phyloP scores from a whole-genome alignment of 2,329 filamentous ascomycete species.

The Exophiala spinifera region DNA sequence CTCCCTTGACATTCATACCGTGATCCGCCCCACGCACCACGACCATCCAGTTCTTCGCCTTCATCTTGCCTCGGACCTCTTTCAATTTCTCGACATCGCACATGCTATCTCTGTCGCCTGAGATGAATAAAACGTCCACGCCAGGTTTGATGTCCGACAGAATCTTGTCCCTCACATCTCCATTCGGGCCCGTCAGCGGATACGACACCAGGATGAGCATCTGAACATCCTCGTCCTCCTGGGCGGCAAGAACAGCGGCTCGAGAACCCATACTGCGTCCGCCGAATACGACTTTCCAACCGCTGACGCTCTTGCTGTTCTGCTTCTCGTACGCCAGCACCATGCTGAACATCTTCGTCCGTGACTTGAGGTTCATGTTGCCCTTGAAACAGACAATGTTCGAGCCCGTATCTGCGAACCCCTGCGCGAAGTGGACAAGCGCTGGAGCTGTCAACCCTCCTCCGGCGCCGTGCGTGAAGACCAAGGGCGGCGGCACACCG shows the following conservation, averaged over 20 bases:
- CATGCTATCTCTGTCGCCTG: constrained; percentile 25
- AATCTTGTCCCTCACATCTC: constrained; percentile 26
- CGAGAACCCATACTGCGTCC: constrained; percentile 26
- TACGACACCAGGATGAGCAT: constrained; percentile 24
- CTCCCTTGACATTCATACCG: constrained; percentile 26
- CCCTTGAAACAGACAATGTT: constrained; percentile 24
- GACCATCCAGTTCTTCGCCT: constrained; percentile 21
- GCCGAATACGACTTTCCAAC: constrained; percentile 14
- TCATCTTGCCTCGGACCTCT: constrained; percentile 25
- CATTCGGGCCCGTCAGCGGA: constrained; percentile 19
- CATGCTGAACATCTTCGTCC: constrained; percentile 17
- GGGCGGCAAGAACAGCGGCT: constrained; percentile 18
- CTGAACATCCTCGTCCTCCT: constrained; percentile 12
- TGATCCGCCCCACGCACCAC: constrained; percentile 26
- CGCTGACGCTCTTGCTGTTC: constrained; percentile 1
- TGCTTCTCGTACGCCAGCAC: constrained; percentile 15
- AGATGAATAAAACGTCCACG: constrained; percentile 26
- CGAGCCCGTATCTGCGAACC: constrained; percentile 13
- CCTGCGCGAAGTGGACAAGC: constrained; percentile 22
- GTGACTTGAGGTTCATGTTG: constrained; percentile 24
- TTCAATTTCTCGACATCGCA: constrained; percentile 19
- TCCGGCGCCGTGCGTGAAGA: constrained; percentile 30
- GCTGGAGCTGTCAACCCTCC: constrained; percentile 24
- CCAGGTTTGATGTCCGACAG: constrained; percentile 17
- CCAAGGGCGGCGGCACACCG: constrained; percentile 3